phyloP scores from a whole-genome alignment of 345 rosid genomes.

The Cardiospermum halicacabum region DNA sequence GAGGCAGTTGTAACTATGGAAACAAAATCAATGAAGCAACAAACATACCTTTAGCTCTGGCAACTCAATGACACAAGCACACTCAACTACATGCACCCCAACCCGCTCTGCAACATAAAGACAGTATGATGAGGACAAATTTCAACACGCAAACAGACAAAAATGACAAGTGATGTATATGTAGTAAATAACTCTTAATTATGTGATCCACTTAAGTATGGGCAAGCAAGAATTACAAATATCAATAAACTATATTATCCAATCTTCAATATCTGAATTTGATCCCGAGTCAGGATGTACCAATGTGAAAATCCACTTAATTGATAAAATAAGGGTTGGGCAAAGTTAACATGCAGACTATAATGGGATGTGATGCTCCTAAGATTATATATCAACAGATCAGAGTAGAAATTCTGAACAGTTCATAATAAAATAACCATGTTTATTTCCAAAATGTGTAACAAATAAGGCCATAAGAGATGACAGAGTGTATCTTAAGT shows the following conservation, averaged over 20 bases:
- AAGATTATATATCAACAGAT: not conserved
- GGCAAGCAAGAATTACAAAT: not conserved
- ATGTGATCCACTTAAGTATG: too few species aligned
- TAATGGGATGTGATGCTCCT: too few species aligned
- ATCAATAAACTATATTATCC: too few species aligned
- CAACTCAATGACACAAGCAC: conserved; percentile 94
- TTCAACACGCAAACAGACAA: conserved; percentile 4
- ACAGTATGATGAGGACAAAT: conserved; percentile 4
- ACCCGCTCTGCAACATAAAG: conserved; percentile 70
- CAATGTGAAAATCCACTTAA: too few species aligned
- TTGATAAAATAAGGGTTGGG: too few species aligned
- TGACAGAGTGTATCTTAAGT: not conserved
- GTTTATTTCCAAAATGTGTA: not conserved
- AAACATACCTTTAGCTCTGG: conserved; percentile 64
- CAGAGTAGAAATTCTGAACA: not conserved
- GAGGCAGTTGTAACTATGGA: not conserved
- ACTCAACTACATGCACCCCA: conserved; percentile 81
- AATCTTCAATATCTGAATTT: too few species aligned
- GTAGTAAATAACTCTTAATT: too few species aligned
- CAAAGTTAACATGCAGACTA: too few species aligned
- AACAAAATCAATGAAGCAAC: not conserved
- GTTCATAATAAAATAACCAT: not conserved
- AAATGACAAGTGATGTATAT: not conserved
- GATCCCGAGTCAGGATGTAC: too few species aligned
- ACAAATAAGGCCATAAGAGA: not conserved